Conservation (phyloP, 1,284 basidiomycete species). For the Cutaneotrichosporon cutaneum region DNA sequence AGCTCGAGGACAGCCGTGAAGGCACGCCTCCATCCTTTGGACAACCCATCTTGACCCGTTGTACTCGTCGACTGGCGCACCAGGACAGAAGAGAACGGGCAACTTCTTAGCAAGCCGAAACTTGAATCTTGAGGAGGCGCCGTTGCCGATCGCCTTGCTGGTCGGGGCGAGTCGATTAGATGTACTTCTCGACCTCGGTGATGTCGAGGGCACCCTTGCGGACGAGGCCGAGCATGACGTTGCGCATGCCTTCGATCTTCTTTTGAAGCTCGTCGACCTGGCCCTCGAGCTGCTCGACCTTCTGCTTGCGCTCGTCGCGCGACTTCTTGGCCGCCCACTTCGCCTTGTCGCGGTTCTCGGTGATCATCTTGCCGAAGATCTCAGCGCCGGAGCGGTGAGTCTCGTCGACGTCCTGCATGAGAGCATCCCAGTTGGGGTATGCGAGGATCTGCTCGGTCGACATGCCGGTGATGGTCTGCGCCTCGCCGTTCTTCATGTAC, state of each 20-base stretch:
- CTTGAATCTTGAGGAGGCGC: not conserved
- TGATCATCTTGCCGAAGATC: slow-evolving; percentile 44
- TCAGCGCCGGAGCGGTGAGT: slow-evolving; percentile 29
- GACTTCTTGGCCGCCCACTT: slow-evolving; percentile 47
- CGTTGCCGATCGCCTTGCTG: not conserved
- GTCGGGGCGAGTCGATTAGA: slow-evolving; percentile 11
- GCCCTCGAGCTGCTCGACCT: slow-evolving; percentile 41
- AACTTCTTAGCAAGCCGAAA: not conserved
- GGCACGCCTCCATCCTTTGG: slow-evolving; percentile 4
- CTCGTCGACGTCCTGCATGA: slow-evolving; percentile 35
- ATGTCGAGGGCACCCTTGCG: slow-evolving; percentile 32
- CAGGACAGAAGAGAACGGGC: not conserved
- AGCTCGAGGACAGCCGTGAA: slow-evolving; percentile 1
- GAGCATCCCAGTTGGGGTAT: slow-evolving; percentile 35
- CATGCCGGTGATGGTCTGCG: slow-evolving; percentile 39
- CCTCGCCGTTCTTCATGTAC: slow-evolving; percentile 43
- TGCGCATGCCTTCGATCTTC: slow-evolving; percentile 31
- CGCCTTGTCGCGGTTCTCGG: slow-evolving; percentile 44
- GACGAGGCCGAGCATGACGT: slow-evolving; percentile 30
- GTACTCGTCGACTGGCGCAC: not conserved
- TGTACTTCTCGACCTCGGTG: slow-evolving; percentile 30
- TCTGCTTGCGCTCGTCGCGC: slow-evolving; percentile 41
- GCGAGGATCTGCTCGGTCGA: slow-evolving; percentile 32
- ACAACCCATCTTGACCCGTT: not conserved
- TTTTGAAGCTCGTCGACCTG: slow-evolving; percentile 34